These are phyloP conservation scores for Debaryomyces sp. DNA, from an alignment of 1,139 yeast species.

Conservation along the genomic window DNA sequence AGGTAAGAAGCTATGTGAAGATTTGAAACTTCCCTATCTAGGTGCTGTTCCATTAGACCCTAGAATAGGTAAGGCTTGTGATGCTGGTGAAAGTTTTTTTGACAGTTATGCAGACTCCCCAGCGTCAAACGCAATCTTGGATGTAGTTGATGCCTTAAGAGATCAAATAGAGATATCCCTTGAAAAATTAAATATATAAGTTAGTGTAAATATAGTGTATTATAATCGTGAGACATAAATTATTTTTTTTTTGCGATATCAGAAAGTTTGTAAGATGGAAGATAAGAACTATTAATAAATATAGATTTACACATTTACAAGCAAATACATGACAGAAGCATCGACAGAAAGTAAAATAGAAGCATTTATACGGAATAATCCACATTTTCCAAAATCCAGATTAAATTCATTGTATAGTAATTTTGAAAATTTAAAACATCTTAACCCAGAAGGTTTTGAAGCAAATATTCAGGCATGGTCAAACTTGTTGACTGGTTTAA, in stretches of 20 bases:
- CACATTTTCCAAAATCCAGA: conserved; percentile 49
- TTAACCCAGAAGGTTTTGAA: conserved; percentile 68
- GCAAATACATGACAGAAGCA: background rate
- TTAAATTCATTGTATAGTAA: conserved; percentile 67
- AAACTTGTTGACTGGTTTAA: conserved; percentile 25
- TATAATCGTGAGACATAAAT: background rate
- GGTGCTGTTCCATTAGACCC: conserved; percentile 98
- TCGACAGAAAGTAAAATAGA: conserved; percentile 12
- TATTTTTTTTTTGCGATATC: background rate
- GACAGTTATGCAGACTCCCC: conserved; percentile 91
- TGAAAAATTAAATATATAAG: conserved; percentile 19
- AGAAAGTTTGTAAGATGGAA: background rate
- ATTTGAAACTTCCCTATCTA: conserved; percentile 71
- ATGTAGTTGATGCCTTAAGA: conserved; percentile 70
- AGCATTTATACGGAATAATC: conserved; percentile 17
- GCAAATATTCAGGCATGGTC: conserved; percentile 74
- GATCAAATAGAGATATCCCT: conserved; percentile 42
- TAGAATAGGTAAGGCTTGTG: conserved; percentile 87
- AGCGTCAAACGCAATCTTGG: conserved; percentile 82
- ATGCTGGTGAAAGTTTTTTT: conserved; percentile 82
- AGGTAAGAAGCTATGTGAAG: conserved; percentile 81
- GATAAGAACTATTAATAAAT: background rate
- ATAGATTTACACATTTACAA: background rate
- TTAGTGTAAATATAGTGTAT: conserved; percentile 4
- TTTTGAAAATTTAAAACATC: conserved; percentile 50